phyloP scores from a whole-genome alignment of 2,329 filamentous ascomycete genomes.

The Claviceps sp. region DNA sequence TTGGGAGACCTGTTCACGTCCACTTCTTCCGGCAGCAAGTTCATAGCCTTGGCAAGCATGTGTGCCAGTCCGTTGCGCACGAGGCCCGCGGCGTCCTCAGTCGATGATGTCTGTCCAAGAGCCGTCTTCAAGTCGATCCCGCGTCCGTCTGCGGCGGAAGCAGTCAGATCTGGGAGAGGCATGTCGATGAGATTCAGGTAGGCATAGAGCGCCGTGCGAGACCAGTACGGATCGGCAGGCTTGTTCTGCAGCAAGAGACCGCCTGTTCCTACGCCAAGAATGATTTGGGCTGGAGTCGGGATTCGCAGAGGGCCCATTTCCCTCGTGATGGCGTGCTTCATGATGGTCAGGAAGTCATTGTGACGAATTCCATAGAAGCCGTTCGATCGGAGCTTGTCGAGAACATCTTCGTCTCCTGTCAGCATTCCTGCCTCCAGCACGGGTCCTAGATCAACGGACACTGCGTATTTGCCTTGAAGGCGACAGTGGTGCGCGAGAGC shows the following conservation, averaged over 20 bases:
- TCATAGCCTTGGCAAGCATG: constrained; percentile 32
- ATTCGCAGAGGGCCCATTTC: constrained; percentile 14
- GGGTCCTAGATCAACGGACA: constrained; percentile 37
- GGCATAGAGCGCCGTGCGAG: constrained; percentile 33
- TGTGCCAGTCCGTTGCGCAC: constrained; percentile 22
- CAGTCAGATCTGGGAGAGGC: constrained; percentile 17
- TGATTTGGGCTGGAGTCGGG: constrained; percentile 30
- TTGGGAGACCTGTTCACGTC: constrained; percentile 25
- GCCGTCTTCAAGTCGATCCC: constrained; percentile 17
- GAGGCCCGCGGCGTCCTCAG: constrained; percentile 18
- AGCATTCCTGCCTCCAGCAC: constrained; percentile 42
- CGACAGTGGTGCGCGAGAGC: constrained; percentile 27
- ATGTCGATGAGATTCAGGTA: constrained; percentile 36
- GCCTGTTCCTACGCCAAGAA: constrained; percentile 41
- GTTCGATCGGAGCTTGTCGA: constrained; percentile 33
- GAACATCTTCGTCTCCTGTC: constrained; percentile 30
- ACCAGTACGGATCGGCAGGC: constrained; percentile 40
- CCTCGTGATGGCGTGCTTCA: constrained; percentile 32
- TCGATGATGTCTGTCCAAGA: constrained; percentile 17
- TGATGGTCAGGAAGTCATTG: constrained; percentile 32
- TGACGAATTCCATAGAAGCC: constrained; percentile 42
- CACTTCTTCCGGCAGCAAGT: constrained; percentile 30
- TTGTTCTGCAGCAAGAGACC: constrained; percentile 38
- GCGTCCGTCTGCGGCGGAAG: constrained; percentile 6
- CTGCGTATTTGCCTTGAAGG: constrained; percentile 20